A percentile compares a stretch with the other conserved stretches of the same genome.
Evolutionary conservation across 331 rosid species (phyloP).

Genomic region (Arachis monticola): DNA sequence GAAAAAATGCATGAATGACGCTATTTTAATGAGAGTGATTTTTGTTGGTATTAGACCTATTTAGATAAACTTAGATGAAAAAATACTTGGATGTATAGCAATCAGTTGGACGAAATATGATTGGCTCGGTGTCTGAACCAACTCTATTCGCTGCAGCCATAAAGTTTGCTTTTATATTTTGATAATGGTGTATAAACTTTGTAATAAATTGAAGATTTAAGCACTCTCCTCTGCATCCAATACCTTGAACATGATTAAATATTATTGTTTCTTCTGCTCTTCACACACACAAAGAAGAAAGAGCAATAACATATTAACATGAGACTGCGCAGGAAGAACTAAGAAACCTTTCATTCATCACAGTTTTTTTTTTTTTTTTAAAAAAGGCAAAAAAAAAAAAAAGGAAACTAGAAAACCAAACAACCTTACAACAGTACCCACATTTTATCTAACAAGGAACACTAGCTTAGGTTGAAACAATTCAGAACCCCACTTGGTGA

Average conservation of each 20-base stretch:
- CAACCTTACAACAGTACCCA: conserved; percentile 31
- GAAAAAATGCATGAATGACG: too few species aligned
- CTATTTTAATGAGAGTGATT: too few species aligned
- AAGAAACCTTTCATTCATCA: not conserved
- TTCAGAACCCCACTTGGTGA: conserved; percentile 39
- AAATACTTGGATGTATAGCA: too few species aligned
- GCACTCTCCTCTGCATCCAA: not conserved
- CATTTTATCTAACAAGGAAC: conserved; percentile 44
- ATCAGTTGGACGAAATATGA: too few species aligned
- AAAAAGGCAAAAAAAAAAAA: not conserved
- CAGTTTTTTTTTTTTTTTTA: not conserved
- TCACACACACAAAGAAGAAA: not conserved
- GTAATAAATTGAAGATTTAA: not conserved
- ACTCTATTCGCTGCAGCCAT: not conserved
- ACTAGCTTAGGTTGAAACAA: conserved; percentile 38
- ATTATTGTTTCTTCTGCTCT: too few species aligned
- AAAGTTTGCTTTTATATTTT: not conserved
- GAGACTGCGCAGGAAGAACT: too few species aligned
- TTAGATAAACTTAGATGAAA: not conserved
- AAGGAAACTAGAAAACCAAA: not conserved
- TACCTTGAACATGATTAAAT: too few species aligned
- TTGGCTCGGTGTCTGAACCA: too few species aligned
- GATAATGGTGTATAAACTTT: not conserved
- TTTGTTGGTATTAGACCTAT: too few species aligned
- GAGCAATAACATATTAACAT: not conserved